A percentile compares a stretch with the other conserved stretches of the same genome.
Conservation (phyloP, 805 yeast species). For the Yarrowia yakushimensis region DNA sequence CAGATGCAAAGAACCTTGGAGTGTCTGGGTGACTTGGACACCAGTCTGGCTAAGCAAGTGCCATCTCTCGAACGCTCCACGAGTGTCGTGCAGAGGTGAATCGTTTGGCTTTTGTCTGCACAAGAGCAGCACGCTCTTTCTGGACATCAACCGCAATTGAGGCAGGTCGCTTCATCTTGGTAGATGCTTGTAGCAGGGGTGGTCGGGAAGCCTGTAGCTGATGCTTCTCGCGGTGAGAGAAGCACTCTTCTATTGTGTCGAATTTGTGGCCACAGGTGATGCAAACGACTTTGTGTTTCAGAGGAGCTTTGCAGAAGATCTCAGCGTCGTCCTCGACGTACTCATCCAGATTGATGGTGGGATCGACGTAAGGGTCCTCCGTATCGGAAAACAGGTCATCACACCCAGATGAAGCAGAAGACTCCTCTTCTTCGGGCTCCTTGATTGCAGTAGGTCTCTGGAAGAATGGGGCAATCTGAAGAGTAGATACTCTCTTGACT, state of each 20-base stretch:
- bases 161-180: not conserved
- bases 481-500: not conserved
- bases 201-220: not conserved
- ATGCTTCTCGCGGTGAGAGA: not conserved
- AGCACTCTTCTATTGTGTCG: conserved; percentile 13
- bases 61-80: conserved; percentile 7
- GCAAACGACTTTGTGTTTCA: conserved; percentile 13
- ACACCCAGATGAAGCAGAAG: not conserved
- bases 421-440: conserved; percentile 8
- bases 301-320: not conserved
- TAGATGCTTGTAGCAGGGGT: not conserved
- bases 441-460: not conserved
- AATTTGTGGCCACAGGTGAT: conserved; percentile 17
- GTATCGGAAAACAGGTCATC: conserved; percentile 16
- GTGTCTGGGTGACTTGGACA: not conserved
- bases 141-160: not conserved
- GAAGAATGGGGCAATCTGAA: not conserved
- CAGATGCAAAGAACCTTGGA: not conserved
- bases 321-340: conserved; percentile 14
- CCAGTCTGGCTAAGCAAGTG: not conserved
- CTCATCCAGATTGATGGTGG: conserved; percentile 19
- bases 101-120: conserved; percentile 6
- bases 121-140: conserved; percentile 11
- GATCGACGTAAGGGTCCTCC: conserved; percentile 16
- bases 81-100: conserved; percentile 9